These are phyloP conservation scores for Knoxdaviesia proteae DNA, from an alignment of 2,329 filamentous ascomycete genomes.

Conservation along the genomic window DNA sequence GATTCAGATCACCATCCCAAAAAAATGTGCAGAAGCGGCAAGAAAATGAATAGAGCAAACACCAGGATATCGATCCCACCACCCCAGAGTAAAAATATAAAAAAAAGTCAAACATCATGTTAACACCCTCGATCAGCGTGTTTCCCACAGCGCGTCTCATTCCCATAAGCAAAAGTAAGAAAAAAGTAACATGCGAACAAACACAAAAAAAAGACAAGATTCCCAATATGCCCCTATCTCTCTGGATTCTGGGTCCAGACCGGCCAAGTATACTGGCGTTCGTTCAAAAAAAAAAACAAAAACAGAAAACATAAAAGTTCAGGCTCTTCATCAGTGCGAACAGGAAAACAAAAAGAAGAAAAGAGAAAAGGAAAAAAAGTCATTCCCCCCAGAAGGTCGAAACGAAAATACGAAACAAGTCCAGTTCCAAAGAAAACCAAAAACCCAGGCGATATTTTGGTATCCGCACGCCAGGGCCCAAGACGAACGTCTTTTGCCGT, in stretches of 20 bases:
- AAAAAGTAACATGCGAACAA: not conserved
- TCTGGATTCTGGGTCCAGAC: too few species aligned
- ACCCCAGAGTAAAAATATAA: not conserved
- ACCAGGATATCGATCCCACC: conserved; percentile 8
- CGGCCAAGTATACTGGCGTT: not conserved
- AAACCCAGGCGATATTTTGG: not conserved
- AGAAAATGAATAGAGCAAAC: conserved; percentile 8
- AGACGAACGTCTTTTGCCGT: too few species aligned
- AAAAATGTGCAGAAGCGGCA: not conserved
- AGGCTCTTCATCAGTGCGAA: conserved; percentile 4
- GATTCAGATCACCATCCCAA: too few species aligned
- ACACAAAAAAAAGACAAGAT: not conserved
- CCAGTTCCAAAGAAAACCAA: too few species aligned
- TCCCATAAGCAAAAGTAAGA: conserved; percentile 1
- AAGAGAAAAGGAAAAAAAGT: conserved; percentile 1
- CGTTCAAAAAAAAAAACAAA: conserved; percentile 1
- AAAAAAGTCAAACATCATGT: not conserved
- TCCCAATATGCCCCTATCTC: not conserved
- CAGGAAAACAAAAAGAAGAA: conserved; percentile 6
- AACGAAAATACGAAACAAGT: too few species aligned
- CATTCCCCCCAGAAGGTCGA: conserved; percentile 1
- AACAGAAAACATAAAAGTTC: conserved; percentile 3
- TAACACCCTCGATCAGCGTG: too few species aligned
- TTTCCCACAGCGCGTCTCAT: not conserved
- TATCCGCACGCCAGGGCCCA: too few species aligned